A percentile compares a stretch with the other conserved stretches of the same genome.
phyloP scores from a whole-genome alignment of 108 stramenopile genomes.

The Cylindrotheca closterium region DNA sequence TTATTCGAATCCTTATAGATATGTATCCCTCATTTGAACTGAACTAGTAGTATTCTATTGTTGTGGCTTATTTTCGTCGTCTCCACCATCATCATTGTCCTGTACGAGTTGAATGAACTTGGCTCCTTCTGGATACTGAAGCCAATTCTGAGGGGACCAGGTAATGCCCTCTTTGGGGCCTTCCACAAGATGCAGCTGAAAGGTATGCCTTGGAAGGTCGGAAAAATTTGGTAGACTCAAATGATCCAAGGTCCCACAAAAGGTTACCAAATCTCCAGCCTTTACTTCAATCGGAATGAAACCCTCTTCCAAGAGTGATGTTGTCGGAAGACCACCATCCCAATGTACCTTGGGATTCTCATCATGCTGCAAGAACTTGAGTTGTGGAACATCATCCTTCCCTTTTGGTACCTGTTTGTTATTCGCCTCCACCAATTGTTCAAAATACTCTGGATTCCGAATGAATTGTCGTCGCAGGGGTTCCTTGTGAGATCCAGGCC shows the following conservation, averaged over 20 bases:
- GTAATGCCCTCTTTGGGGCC: conserved; percentile 61
- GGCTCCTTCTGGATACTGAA: conserved; percentile 77
- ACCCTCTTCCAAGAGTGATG: conserved; percentile 53
- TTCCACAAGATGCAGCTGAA: conserved; percentile 91
- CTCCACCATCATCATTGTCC: no score
- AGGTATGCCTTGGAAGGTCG: conserved; percentile 73
- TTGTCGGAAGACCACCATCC: conserved; percentile 72
- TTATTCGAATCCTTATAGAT: no score
- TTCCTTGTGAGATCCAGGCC: conserved; percentile 84
- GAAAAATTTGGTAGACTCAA: conserved; percentile 84
- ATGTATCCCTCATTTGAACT: no score
- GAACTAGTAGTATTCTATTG: no score
- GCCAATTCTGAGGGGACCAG: conserved; percentile 88
- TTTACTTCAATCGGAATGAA: conserved; percentile 87
- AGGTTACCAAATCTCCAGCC: conserved; percentile 85
- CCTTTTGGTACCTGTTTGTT: not conserved
- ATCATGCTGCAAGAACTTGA: conserved; percentile 38
- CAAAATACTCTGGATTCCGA: conserved; percentile 63
- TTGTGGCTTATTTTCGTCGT: no score
- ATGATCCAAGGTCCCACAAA: conserved; percentile 89
- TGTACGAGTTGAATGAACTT: conserved; percentile 46
- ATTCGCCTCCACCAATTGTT: conserved; percentile 8
- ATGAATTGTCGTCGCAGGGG: conserved; percentile 68
- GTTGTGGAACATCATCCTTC: conserved; percentile 26
- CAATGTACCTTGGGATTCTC: conserved; percentile 36